Conservation (phyloP, 768 basidiomycete genomes). For the Boletus insuetus region DNA sequence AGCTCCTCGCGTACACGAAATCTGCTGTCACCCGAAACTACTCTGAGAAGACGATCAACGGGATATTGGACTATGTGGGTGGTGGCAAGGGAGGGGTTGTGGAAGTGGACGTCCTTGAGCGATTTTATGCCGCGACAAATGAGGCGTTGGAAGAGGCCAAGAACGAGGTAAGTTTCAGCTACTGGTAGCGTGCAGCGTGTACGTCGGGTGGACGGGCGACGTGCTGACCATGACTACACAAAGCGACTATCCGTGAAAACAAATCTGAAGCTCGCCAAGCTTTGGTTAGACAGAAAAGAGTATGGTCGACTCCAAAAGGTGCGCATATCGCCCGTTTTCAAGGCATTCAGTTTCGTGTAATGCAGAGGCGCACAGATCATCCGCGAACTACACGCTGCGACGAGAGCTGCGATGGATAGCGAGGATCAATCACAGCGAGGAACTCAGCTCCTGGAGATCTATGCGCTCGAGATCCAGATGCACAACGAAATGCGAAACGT, state of each 20-base stretch:
- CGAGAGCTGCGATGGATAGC: slow-evolving; percentile 56
- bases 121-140: slow-evolving; percentile 93
- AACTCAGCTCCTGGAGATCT: slow-evolving; percentile 93
- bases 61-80: slow-evolving; percentile 96
- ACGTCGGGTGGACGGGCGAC: not conserved
- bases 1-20: slow-evolving; percentile 90
- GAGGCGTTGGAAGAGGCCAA: slow-evolving; percentile 88
- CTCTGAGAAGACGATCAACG: slow-evolving; percentile 98
- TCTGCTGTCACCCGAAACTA: slow-evolving; percentile 93
- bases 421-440: slow-evolving; percentile 91
- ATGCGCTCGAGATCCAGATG: slow-evolving; percentile 99
- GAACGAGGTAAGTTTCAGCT: slow-evolving; percentile 72
- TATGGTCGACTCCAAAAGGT: slow-evolving; percentile 83
- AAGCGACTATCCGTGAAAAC: slow-evolving; percentile 94
- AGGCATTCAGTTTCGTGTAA: not conserved
- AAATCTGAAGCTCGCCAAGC: slow-evolving; percentile 93
- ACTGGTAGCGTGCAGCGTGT: not conserved
- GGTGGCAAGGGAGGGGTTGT: slow-evolving; percentile 77
- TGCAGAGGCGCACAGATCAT: slow-evolving; percentile 51
- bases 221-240: not conserved
- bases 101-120: slow-evolving; percentile 85
- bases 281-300: slow-evolving; percentile 96
- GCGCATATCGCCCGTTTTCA: slow-evolving; percentile 5
- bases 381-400: slow-evolving; percentile 69
- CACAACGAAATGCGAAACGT: slow-evolving; percentile 94